Evolutionary conservation across 352 stramenopile species (phyloP).

Genomic region (Hyaloperonospora arabidopsidis): DNA sequence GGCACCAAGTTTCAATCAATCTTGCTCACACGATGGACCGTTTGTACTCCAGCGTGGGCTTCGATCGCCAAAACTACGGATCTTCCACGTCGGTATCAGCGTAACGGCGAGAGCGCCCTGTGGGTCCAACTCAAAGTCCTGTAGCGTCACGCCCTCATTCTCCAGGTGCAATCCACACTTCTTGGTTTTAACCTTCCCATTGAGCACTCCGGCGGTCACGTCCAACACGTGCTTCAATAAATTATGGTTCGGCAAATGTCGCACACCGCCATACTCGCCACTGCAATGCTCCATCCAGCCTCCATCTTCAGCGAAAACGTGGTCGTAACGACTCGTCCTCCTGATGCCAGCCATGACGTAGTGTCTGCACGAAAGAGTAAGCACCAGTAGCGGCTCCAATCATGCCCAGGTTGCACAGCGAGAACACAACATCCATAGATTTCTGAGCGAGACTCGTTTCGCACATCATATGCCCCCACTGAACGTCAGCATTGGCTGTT

Average conservation of each 20-base stretch:
- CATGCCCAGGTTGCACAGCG: conserved; percentile 32
- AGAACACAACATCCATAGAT: conserved; percentile 44
- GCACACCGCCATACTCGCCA: conserved; percentile 35
- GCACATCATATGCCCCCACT: conserved; percentile 72
- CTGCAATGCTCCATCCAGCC: conserved; percentile 38
- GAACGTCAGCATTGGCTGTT: conserved; percentile 54
- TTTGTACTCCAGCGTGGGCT: conserved; percentile 31
- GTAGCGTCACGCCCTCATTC: conserved; percentile 56
- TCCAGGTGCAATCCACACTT: conserved; percentile 73
- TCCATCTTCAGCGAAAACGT: conserved; percentile 65
- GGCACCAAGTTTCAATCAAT: conserved; percentile 10
- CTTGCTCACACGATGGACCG: conserved; percentile 32
- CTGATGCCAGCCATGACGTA: conserved; percentile 23
- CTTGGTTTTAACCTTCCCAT: conserved; percentile 67
- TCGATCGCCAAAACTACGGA: conserved; percentile 38
- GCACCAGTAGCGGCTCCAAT: conserved; percentile 13
- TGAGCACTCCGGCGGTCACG: conserved; percentile 50
- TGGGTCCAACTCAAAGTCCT: conserved; percentile 68
- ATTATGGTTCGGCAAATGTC: conserved; percentile 69
- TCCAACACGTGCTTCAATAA: conserved; percentile 81
- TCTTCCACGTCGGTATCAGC: conserved; percentile 21
- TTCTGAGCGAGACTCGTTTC: conserved; percentile 53
- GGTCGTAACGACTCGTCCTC: conserved; percentile 15
- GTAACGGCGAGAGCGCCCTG: conserved; percentile 24
- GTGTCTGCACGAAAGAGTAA: conserved; percentile 26